phyloP scores from a whole-genome alignment of 768 basidiomycete species.

The Mycena crocata region DNA sequence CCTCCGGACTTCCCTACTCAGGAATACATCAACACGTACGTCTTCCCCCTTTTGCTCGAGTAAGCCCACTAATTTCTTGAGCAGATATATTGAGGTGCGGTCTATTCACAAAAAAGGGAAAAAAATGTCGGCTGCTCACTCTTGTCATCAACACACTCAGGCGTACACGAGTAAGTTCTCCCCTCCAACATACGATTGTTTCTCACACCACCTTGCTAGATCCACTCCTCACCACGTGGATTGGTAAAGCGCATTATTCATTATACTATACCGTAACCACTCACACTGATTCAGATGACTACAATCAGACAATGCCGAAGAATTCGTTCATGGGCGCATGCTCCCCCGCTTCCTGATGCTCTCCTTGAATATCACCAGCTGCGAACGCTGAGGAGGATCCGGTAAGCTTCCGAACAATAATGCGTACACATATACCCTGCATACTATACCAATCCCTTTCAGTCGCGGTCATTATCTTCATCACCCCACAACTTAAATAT shows the following conservation, averaged over 20 bases:
- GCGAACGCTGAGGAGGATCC: too few species aligned
- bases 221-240: not conserved
- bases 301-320: not conserved
- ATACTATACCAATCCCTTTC: too few species aligned
- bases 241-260: not conserved
- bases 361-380: too few species aligned
- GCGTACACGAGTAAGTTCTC: not conserved
- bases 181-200: not conserved
- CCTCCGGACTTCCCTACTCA: constrained; percentile 79
- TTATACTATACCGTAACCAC: not conserved
- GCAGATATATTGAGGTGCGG: not conserved
- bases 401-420: too few species aligned
- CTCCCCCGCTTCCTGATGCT: too few species aligned
- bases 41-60: constrained; percentile 24
- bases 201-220: not conserved
- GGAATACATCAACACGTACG: constrained; percentile 79
- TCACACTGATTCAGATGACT: not conserved
- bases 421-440: too few species aligned
- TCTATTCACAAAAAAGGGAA: too few species aligned
- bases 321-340: not conserved
- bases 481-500: too few species aligned
- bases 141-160: not conserved
- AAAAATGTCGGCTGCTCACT: too few species aligned
- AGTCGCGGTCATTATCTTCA: too few species aligned
- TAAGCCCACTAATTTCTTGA: not conserved